A percentile compares a stretch with the other conserved stretches of the same genome.
These are phyloP conservation scores for Tetrapisispora iriomotensis DNA, from an alignment of 805 yeast species.

Conservation along the genomic window DNA sequence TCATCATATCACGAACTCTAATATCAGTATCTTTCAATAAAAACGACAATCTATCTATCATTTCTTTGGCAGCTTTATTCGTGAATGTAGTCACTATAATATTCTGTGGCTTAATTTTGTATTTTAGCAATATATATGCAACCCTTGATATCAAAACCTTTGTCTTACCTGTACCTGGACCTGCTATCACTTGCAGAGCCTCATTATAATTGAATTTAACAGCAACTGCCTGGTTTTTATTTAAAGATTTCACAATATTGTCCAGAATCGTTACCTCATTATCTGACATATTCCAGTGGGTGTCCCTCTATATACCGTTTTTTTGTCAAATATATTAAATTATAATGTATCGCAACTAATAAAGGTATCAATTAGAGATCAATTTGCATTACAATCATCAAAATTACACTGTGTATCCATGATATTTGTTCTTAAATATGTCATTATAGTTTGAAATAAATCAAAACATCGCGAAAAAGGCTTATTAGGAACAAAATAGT, in stretches of 20 bases:
- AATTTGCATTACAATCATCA: not conserved
- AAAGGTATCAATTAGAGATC: too few species aligned
- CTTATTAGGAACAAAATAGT: too few species aligned
- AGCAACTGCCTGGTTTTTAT: conserved; percentile 37
- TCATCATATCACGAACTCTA: conserved; percentile 38
- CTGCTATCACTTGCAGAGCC: conserved; percentile 47
- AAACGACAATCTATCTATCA: conserved; percentile 50
- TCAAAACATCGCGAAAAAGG: conserved; percentile 1
- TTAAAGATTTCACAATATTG: conserved; percentile 13
- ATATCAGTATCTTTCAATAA: conserved; percentile 27
- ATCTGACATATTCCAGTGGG: not conserved
- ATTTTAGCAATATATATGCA: conserved; percentile 49
- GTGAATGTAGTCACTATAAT: conserved; percentile 89
- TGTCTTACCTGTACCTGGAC: conserved; percentile 74
- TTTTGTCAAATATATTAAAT: too few species aligned
- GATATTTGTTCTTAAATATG: not conserved
- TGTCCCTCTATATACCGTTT: not conserved
- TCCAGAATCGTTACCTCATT: not conserved
- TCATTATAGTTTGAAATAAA: not conserved
- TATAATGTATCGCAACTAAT: too few species aligned
- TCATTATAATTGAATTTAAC: conserved; percentile 34
- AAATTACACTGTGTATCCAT: not conserved
- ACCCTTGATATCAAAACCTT: conserved; percentile 73
- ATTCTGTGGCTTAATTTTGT: conserved; percentile 45
- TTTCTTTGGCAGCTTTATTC: conserved; percentile 82